Conservation (phyloP, 345 rosid genomes). For the Lepidium aucheri region DNA sequence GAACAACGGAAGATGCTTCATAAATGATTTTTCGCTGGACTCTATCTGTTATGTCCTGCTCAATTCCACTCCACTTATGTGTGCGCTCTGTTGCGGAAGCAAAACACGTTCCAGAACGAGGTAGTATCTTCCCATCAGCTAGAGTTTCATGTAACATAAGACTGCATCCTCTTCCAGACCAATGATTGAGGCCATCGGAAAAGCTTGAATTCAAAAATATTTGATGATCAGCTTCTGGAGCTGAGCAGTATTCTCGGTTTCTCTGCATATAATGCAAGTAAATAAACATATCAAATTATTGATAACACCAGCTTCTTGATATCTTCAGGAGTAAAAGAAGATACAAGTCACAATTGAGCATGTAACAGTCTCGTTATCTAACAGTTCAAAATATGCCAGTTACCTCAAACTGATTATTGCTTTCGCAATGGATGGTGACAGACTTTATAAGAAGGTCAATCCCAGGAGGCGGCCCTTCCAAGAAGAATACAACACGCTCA, state of each 20-base stretch:
- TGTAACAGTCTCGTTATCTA: background rate
- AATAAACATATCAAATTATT: background rate
- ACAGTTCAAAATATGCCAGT: background rate
- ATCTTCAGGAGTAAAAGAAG: background rate
- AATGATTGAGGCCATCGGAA: conserved; percentile 68
- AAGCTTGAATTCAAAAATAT: conserved; percentile 70
- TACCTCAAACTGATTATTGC: conserved; percentile 42
- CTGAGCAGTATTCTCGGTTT: conserved; percentile 20
- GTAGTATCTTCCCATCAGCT: conserved; percentile 68
- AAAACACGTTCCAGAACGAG: conserved; percentile 57
- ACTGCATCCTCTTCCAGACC: conserved; percentile 96
- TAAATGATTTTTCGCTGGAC: conserved; percentile 70
- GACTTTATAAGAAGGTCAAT: conserved; percentile 66
- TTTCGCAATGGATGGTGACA: conserved; percentile 43
- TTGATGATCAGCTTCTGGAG: conserved; percentile 41
- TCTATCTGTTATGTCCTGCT: conserved; percentile 78
- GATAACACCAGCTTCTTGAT: background rate
- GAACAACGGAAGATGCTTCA: conserved; percentile 58
- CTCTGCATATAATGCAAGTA: background rate
- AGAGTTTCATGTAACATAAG: conserved; percentile 66
- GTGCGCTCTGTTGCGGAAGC: conserved; percentile 79
- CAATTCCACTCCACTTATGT: conserved; percentile 85
- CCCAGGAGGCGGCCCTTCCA: conserved; percentile 94
- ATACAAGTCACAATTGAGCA: background rate
- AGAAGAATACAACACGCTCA: conserved; percentile 58